Evolutionary conservation across 75 land plant genomes (phyloP), one percentile per base, ranked within the genome.

Genomic region (Isoetes taiwanensis): DNA sequence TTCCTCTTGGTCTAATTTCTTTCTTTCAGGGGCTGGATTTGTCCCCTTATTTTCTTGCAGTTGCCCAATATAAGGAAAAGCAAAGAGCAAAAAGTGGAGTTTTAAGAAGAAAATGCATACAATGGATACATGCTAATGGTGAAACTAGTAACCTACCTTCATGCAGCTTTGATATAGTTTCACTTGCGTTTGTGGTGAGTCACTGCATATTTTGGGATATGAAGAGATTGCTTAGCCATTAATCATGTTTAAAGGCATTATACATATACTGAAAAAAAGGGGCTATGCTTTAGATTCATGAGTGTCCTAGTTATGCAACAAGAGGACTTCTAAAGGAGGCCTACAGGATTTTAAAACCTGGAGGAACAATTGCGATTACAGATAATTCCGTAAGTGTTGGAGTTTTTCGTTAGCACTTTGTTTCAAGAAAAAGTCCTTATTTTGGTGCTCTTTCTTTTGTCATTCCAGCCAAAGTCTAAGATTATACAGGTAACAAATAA

Each of bases 1-100:
- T 14, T 37, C n/a, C n/a, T n/a, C n/a, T n/a, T n/a, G n/a, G n/a
- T n/a, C n/a, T n/a, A n/a, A n/a, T n/a, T n/a, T 54, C 29, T 17
- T 38, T 48, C 8, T 24, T 41, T 10, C 74, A 90, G 96, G 96
- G 96, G 17, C 66, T 90, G 19, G 96, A 90, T 69, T 64, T 90
- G 64, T 90, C 96, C 30, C 91, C 96, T 16, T 82, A 90, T 70
- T 90, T 85, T 52, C 79, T 90, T 42, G 81, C 96, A 30, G 96
- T 90, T 28, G 96, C 86, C 35, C 77, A 82, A 55, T 69, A 65
- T 53, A 90, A 73, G 66, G 86, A 90, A 59, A 89, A 78, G 60
- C 52, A 70, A 35, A 43, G 58, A 25, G 40, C 52, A 5, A 42
- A 56, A 33, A 56, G 57, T 62, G 58, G 52, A 26, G 24, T 14